phyloP scores from a whole-genome alignment of 352 stramenopile species.

The Phytophthora multivora region DNA sequence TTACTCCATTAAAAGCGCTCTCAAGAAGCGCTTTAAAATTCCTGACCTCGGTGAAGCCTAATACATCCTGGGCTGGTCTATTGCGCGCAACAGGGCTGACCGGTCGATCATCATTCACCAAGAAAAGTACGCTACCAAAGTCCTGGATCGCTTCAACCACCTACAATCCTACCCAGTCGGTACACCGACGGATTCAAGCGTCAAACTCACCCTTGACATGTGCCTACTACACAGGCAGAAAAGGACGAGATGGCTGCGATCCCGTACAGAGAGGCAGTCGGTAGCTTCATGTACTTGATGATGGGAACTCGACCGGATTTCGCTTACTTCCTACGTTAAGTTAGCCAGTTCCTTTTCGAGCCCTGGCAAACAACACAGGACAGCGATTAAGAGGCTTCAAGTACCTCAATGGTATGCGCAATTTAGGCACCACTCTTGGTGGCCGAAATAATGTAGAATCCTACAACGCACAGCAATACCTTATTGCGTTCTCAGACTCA shows the following conservation, averaged over 20 bases:
- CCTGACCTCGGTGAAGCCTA: neutral
- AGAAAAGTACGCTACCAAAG: neutral
- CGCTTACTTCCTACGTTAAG: neutral
- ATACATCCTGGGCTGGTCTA: neutral
- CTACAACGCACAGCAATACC: neutral
- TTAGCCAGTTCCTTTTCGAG: neutral
- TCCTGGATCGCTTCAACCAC: neutral
- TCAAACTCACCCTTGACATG: neutral
- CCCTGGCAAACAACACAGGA: neutral
- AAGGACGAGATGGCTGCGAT: neutral
- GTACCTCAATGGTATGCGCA: conserved; percentile 6
- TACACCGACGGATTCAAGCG: neutral
- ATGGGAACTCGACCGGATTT: neutral
- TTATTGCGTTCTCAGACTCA: neutral
- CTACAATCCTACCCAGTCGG: neutral
- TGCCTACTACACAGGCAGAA: neutral
- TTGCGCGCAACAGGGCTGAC: neutral
- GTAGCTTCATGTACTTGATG: conserved; percentile 6
- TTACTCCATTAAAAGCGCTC: too few relatives aligned
- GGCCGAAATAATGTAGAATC: neutral
- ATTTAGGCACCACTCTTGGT: conserved; percentile 5
- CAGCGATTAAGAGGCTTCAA: neutral
- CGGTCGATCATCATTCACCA: neutral
- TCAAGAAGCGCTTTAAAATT: neutral
- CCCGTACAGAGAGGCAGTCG: too few relatives aligned